Conservation (phyloP, 352 stramenopile species). For the Elongisporangium anandrum region DNA sequence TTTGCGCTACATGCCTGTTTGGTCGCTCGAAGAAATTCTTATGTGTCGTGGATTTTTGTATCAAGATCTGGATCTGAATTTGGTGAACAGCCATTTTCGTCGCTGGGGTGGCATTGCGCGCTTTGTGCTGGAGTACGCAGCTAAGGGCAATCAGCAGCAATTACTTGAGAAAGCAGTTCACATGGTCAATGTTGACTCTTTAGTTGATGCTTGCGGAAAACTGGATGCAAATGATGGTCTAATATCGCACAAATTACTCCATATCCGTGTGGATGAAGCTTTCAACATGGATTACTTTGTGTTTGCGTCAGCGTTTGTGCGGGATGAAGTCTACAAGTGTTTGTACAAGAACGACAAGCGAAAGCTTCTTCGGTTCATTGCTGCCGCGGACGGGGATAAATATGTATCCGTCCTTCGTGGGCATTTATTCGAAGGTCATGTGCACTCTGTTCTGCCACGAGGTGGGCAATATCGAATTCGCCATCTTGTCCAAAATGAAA, state of each 20-base stretch:
- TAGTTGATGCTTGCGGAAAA: constrained; percentile 5
- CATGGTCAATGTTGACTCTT: constrained; percentile 5
- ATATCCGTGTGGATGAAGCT: constrained; percentile 6
- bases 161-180: constrained; percentile 6
- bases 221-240: constrained; percentile 3
- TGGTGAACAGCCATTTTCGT: constrained; percentile 17
- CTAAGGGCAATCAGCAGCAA: neutral
- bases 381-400: constrained; percentile 6
- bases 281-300: constrained; percentile 8
- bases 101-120: constrained; percentile 20
- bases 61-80: neutral
- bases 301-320: constrained; percentile 11
- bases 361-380: constrained; percentile 11
- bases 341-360: constrained; percentile 7
- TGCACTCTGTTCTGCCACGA: constrained; percentile 9
- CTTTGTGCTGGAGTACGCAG: constrained; percentile 11
- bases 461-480: constrained; percentile 9
- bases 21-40: constrained; percentile 17
- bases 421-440: constrained; percentile 13
- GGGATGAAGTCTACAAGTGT: constrained; percentile 9
- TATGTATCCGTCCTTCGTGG: constrained; percentile 4
- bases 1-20: constrained; percentile 18
- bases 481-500: constrained; percentile 6
- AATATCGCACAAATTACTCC: constrained; percentile 7
- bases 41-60: constrained; percentile 17